Base-by-base conservation (phyloP, 768 basidiomycete species). In the Chalciporus piperatus region DNA sequence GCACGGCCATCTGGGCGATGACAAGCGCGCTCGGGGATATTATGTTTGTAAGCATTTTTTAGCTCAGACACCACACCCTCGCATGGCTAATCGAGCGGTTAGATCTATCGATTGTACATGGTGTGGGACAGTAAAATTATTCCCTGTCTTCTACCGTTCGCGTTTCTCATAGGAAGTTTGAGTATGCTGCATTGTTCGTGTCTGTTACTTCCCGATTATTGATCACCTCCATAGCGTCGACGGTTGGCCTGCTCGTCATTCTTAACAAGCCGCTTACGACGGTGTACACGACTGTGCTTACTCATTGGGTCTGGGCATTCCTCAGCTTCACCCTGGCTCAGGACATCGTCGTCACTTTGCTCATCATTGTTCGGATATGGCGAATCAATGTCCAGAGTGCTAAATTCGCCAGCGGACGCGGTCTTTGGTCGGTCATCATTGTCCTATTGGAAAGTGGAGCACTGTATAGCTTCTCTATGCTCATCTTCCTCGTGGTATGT, bases 361-460 rank as follows among this genome's bases (percentile, higher is more conserved):
- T 54, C 10, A 45, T 54, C 16, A 25, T 50, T 4, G 10, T 27
- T 40, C 52, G 48, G 22, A 50, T 54, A 12, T 54, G 52, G 52
- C 41, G 48, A 54, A 2, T 54, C 10, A 50, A 50, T 5, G 8
- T 17, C 28, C 42, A 0, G 22, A 41, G 28, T 27, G 13, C 37
- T 13, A 37, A n/a, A n/a, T 45, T 17, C 28, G 7, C 2, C 5
- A 30, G 33, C 14, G 16, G 33, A 10, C 25, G 3, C 14, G 16
- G 33, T 37, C 28, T 54, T 45, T 44, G 48, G 48, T 42, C 52
- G 6, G 17, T 45, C 38, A 45, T 50, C 17, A 1, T 49, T n/a
- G 48, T 50, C 23, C 30, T 54, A 5, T 25, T 54, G 52, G 52
- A 54, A 22, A 54, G 52, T 33, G 52, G 52, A 17, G 48, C 52